Conservation (phyloP, 192 early-diverging fungal species). For the Backusella morwellensis region DNA sequence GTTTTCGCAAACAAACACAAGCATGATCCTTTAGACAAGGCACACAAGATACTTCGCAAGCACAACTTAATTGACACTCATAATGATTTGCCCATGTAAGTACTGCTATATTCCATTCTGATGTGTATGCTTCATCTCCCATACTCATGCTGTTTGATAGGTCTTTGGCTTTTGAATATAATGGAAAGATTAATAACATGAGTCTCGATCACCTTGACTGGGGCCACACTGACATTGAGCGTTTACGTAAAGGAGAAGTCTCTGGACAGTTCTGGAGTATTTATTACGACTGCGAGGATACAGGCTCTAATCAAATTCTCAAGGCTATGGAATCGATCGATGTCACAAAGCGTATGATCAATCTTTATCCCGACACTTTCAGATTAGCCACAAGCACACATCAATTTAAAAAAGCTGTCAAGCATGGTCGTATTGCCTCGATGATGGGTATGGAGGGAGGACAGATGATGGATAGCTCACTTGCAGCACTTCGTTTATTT, state of each 20-base stretch:
- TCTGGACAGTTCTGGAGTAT: constrained; percentile 40
- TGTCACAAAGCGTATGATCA: constrained; percentile 57
- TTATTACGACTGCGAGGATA: constrained; percentile 26
- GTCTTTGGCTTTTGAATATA: constrained; percentile 27
- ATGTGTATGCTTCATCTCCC: too few species aligned
- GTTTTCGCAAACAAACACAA: neutral
- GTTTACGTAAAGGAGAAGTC: constrained; percentile 27
- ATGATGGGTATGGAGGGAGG: constrained; percentile 70
- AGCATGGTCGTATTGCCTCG: constrained; percentile 49
- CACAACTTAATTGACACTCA: constrained; percentile 36
- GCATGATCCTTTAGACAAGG: neutral
- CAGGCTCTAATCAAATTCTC: constrained; percentile 25
- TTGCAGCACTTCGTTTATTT: constrained; percentile 50
- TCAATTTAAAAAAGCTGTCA: constrained; percentile 44
- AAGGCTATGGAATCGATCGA: constrained; percentile 55
- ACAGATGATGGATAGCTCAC: constrained; percentile 60
- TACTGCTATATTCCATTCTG: neutral
- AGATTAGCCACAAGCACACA: constrained; percentile 37
- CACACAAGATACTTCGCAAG: constrained; percentile 15
- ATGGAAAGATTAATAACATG: constrained; percentile 28
- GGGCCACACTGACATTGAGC: constrained; percentile 31
- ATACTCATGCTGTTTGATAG: neutral
- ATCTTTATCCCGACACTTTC: constrained; percentile 44
- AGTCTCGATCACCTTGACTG: constrained; percentile 15
- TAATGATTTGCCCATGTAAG: constrained; percentile 34